Evolutionary conservation across 345 rosid genomes (phyloP), one percentile per base, ranked within the genome.

Genomic region (Brassica nigra): DNA sequence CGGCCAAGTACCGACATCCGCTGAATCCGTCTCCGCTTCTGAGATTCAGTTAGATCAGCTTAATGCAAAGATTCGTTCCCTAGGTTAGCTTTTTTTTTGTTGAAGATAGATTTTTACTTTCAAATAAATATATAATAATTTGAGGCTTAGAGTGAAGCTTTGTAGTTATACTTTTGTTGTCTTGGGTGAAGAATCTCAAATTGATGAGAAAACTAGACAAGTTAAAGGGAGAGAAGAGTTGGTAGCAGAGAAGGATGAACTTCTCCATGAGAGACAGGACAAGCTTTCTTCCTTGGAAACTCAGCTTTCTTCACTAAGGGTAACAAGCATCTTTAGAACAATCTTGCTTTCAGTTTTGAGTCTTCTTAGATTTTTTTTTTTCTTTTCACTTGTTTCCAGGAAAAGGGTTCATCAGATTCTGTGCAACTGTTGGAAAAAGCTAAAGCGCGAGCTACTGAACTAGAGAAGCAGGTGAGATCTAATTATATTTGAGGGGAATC

Each of bases 281-380:
- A 86, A 76, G 70, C 76, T 93, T 76, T 80, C 80, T 34, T 89
- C 97, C 18, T 84, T 96, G 85, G 85, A 85, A 77, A 77, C 81
- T 66, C 89, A 92, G 79, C 63, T 96, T 47, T 88, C 91, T 2
- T 84, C 88, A 11, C 89, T 93, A 58, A 91, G 76, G 90, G 99
- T 95, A 34, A 15, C 14, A 10, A 15, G 61, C 2, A 20, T 8
- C 8, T 30, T 54, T 73, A 16, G 28, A n/a, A 59, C 30, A 57
- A 34, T 14, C 8, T 75, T 66, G 71, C 16, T 52, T 64, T 74
- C 49, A 31, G 14, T 49, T 64, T 64, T 4, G 73, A 76, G 27
- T 76, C 11, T 14, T 7, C 11, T 5, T 3, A 4, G 47, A 62
- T 74, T 64, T 18, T 57, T n/a, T n/a, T 33, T 27, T 1, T 74